Conservation (phyloP, 306 rosid genomes). For the Canavalia ensiformis region DNA sequence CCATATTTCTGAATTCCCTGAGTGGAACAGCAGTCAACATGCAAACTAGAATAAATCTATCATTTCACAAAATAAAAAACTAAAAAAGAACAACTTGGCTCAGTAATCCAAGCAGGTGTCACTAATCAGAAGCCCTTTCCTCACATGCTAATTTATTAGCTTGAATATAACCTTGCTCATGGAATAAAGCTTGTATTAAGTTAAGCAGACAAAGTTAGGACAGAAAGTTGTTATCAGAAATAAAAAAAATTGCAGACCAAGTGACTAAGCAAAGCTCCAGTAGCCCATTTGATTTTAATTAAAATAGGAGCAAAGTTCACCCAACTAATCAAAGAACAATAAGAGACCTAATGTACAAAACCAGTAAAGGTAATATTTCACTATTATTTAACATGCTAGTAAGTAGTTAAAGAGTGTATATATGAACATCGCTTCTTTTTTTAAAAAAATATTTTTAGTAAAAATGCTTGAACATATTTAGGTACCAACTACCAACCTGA, state of each 20-base stretch:
- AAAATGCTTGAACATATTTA: not conserved
- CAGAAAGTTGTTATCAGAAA: not conserved
- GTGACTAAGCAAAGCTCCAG: not conserved
- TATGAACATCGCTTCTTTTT: not conserved
- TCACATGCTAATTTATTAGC: not conserved
- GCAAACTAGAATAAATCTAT: not conserved
- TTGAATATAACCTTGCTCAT: not conserved
- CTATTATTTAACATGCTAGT: not conserved
- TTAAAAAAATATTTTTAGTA: conserved; percentile 9
- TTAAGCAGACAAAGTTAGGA: not conserved
- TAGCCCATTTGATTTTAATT: not conserved
- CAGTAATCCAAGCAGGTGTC: not conserved
- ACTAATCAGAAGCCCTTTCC: not conserved
- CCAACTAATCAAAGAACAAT: not conserved
- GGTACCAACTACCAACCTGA: conserved; percentile 80
- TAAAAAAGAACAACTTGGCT: not conserved
- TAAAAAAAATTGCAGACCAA: not conserved
- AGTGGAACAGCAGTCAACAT: not conserved
- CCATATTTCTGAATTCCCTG: not conserved
- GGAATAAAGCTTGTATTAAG: not conserved
- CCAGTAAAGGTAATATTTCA: not conserved
- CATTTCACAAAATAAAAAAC: too few species aligned
- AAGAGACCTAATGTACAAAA: not conserved
- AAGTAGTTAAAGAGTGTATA: not conserved
- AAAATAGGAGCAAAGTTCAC: not conserved